Evolutionary conservation across 2,329 filamentous ascomycete genomes (phyloP).

Genomic region (Colletotrichum costaricense): DNA sequence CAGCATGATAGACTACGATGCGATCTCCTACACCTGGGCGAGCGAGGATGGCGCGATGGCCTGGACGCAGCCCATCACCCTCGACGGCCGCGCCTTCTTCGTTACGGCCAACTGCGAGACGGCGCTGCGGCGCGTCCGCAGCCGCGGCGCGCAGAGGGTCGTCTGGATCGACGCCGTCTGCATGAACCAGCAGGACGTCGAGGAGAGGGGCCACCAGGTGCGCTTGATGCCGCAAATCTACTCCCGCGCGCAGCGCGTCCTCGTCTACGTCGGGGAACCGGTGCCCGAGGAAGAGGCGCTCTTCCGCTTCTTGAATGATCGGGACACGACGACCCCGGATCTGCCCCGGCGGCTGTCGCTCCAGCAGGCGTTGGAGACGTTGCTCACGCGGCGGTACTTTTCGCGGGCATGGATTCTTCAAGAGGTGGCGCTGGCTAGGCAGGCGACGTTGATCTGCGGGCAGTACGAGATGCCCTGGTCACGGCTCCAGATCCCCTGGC

Average conservation of each 20-base stretch:
- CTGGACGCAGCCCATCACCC: background rate
- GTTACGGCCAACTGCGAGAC: conserved; percentile 12
- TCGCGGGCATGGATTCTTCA: conserved; percentile 39
- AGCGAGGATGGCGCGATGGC: conserved; percentile 24
- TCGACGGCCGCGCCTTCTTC: background rate
- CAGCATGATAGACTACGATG: conserved; percentile 40
- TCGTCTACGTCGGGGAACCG: conserved; percentile 37
- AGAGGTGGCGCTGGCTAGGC: conserved; percentile 40
- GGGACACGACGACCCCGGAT: background rate
- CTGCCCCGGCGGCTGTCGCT: background rate
- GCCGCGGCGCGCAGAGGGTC: background rate
- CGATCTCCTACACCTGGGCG: conserved; percentile 52
- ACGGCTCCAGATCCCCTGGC: background rate
- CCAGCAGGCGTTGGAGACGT: background rate
- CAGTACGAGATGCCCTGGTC: background rate
- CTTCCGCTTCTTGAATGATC: background rate
- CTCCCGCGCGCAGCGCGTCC: conserved; percentile 21
- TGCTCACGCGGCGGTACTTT: conserved; percentile 6
- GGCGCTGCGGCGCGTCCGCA: background rate
- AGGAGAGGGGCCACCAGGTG: conserved; percentile 36
- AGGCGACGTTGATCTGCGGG: background rate
- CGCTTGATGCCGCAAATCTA: conserved; percentile 36
- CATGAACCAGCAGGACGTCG: conserved; percentile 36
- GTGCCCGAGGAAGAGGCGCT: conserved; percentile 26
- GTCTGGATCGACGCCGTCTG: conserved; percentile 39